phyloP scores from a whole-genome alignment of 805 yeast genomes.

The Suhomyces canberraensis region DNA sequence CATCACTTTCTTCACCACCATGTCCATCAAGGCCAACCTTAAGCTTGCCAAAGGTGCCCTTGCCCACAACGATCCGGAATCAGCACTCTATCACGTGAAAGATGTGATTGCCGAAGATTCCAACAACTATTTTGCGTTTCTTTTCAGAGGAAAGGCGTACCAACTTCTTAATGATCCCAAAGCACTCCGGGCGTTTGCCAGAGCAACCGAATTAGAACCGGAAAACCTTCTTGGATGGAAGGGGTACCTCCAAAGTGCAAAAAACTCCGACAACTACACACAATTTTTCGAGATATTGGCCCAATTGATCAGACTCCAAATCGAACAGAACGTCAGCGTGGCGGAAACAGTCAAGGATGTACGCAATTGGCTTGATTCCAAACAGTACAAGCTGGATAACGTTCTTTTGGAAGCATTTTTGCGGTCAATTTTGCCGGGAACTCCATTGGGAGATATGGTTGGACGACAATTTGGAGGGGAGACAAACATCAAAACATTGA shows the following conservation, averaged over 20 bases:
- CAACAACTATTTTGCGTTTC: conserved; percentile 55
- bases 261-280: conserved; percentile 33
- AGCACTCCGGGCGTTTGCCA: conserved; percentile 44
- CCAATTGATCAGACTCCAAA: conserved; percentile 39
- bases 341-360: conserved; percentile 50
- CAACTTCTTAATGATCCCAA: conserved; percentile 39
- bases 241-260: conserved; percentile 58
- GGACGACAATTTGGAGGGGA: conserved; percentile 43
- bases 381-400: conserved; percentile 23
- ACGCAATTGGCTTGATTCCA: conserved; percentile 40
- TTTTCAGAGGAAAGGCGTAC: conserved; percentile 70
- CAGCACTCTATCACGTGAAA: conserved; percentile 54
- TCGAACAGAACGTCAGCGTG: conserved; percentile 42
- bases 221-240: conserved; percentile 71
- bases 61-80: conserved; percentile 55
- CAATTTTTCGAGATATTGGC: conserved; percentile 48
- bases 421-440: conserved; percentile 52
- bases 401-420: conserved; percentile 47
- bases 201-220: conserved; percentile 50
- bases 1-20: too few species aligned
- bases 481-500: conserved; percentile 43
- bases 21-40: conserved; percentile 27
- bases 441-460: conserved; percentile 49
- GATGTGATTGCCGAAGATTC: conserved; percentile 16
- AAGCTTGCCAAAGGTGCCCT: conserved; percentile 47